Evolutionary conservation across 768 basidiomycete genomes (phyloP).

Genomic region (Termitomyces sp.): DNA sequence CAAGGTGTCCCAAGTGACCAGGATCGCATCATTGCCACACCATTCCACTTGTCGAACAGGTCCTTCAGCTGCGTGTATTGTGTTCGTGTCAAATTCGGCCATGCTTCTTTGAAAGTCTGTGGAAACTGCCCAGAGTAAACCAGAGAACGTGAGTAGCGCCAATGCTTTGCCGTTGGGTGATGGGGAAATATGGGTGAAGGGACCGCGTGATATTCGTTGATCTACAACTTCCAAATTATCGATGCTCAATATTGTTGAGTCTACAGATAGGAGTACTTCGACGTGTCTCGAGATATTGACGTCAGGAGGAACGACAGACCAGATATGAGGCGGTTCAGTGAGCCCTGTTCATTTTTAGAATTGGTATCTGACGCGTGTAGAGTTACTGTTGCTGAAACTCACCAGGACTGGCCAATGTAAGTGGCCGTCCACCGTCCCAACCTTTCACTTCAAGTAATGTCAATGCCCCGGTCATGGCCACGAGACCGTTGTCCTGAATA

Average conservation of each 20-base stretch:
- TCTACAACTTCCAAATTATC: slow-evolving; percentile 89
- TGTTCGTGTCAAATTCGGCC: slow-evolving; percentile 77
- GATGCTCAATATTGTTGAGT: slow-evolving; percentile 73
- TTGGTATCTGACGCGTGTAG: neutral
- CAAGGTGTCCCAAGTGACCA: slow-evolving; percentile 75
- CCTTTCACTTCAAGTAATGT: slow-evolving; percentile 82
- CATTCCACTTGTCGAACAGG: slow-evolving; percentile 74
- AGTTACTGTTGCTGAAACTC: slow-evolving; percentile 17
- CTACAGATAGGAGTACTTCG: slow-evolving; percentile 81
- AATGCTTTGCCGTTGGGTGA: slow-evolving; percentile 95
- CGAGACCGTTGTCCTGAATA: slow-evolving; percentile 82
- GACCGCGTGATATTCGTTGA: slow-evolving; percentile 83
- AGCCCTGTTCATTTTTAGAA: slow-evolving; percentile 41
- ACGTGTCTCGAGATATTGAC: slow-evolving; percentile 84
- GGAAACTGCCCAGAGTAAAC: slow-evolving; percentile 89
- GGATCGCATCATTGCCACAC: slow-evolving; percentile 95
- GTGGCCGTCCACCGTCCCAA: slow-evolving; percentile 75
- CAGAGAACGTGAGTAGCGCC: slow-evolving; percentile 70
- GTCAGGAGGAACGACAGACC: slow-evolving; percentile 89
- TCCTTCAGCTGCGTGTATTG: slow-evolving; percentile 48
- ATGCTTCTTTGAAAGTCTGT: slow-evolving; percentile 85
- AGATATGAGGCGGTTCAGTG: slow-evolving; percentile 74
- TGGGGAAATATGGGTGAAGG: slow-evolving; percentile 80
- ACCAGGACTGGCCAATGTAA: slow-evolving; percentile 74
- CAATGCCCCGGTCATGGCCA: slow-evolving; percentile 75